Evolutionary conservation across 768 basidiomycete genomes (phyloP), one percentile per base, ranked within the genome.

Genomic region (Lentinula lateritia): DNA sequence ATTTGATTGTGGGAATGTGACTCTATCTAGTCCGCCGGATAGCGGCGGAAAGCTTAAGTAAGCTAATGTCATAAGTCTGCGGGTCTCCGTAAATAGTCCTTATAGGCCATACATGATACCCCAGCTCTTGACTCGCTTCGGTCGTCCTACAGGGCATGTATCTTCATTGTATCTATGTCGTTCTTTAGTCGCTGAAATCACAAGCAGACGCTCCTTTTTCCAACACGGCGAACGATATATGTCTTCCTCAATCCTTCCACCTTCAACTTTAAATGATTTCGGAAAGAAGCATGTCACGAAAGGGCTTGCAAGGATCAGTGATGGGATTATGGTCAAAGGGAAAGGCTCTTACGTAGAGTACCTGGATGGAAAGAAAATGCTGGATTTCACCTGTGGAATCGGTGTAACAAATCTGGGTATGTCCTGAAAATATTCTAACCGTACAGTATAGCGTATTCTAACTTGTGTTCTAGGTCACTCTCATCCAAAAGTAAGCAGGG

Each of bases 341-440:
- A 78, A 84, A 66, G 92, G 93, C 13, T 86, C 89, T 1, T 91
- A 90, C 65, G 83, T 93, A 58, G 75, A 76, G 34, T 86, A 88
- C 60, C 81, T 87, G 34, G 88, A 93, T 64, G 94, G 92, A 3
- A 79, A 83, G 61, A 82, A 78, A 67, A 70, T 90, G 69, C 78
- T 97, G 54, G 95, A 97, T 71, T 95, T 95, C 68, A 93, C 90
- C 10, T 83, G 83, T 67, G 94, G 94, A 9, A 95, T 93, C 65
- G 92, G 91, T 34, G 94, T 96, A 2, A 91, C 92, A 1, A 87
- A 85, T 71, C 80, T 95, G 16, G 93, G 92, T 90, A 61, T 61
- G 76, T 68, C 4, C 15, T 38, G 5, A 20, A 12, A 34, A 32
- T 13, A 2, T 13, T 58, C 48, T 43, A 13, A 38, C 46, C 10